These are phyloP conservation scores for Ceratobasidium theobromae DNA, from an alignment of 1,284 basidiomycete genomes.

Conservation along the genomic window DNA sequence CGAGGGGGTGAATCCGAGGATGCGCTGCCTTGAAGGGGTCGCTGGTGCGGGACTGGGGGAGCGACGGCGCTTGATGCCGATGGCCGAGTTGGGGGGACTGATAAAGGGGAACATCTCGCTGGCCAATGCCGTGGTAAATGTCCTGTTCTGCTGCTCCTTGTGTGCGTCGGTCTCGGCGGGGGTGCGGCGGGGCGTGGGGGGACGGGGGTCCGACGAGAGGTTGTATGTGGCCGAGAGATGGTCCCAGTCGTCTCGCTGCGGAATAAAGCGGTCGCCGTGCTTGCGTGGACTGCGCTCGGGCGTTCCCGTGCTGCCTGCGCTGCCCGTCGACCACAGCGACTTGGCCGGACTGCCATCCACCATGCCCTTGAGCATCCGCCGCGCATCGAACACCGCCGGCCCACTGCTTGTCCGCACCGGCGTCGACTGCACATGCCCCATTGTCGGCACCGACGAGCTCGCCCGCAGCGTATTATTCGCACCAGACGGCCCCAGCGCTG, in stretches of 20 bases:
- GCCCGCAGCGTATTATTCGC: background rate
- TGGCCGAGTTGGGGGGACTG: conserved; percentile 18
- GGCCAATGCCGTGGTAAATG: conserved; percentile 33
- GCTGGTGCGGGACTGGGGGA: conserved; percentile 30
- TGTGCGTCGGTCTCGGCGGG: conserved; percentile 21
- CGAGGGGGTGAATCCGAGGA: conserved; percentile 69
- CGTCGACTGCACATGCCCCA: conserved; percentile 11
- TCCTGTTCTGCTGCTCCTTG: conserved; percentile 32
- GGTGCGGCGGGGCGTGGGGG: conserved; percentile 20
- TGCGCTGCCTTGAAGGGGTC: conserved; percentile 64
- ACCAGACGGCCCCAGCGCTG: background rate
- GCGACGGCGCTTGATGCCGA: conserved; percentile 15
- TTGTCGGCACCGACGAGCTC: background rate
- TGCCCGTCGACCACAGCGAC: conserved; percentile 18
- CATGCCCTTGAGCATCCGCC: conserved; percentile 22
- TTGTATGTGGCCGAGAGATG: conserved; percentile 21
- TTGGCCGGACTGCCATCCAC: conserved; percentile 4
- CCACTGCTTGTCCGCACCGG: background rate
- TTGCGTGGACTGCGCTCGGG: conserved; percentile 23
- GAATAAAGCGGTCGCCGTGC: conserved; percentile 27
- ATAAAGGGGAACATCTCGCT: conserved; percentile 35
- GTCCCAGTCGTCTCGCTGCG: conserved; percentile 27
- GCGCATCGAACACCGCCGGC: too few species aligned
- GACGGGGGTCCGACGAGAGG: conserved; percentile 23
- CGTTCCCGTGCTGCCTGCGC: conserved; percentile 16